These are phyloP conservation scores for Boletus fagicola DNA, from an alignment of 768 basidiomycete genomes.

Conservation along the genomic window DNA sequence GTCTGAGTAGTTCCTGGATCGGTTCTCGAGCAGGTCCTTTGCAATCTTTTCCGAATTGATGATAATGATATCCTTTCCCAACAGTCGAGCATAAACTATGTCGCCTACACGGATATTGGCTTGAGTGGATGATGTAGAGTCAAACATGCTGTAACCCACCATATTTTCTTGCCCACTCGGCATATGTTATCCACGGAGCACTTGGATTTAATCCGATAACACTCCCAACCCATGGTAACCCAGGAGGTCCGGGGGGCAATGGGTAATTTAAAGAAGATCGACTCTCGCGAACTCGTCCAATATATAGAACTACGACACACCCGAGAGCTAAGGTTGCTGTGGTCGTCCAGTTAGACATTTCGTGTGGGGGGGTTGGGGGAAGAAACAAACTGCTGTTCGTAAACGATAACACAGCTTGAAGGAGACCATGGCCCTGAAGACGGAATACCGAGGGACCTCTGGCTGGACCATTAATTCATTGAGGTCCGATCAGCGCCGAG, in stretches of 20 bases:
- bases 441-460: too few relatives aligned
- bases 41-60: slow-evolving; percentile 11
- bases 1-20: slow-evolving; percentile 12
- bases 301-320: neutral
- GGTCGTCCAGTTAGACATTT: slow-evolving; percentile 5
- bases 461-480: too few relatives aligned
- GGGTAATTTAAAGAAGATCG: neutral
- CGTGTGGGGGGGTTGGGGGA: too few relatives aligned
- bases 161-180: slow-evolving; percentile 9
- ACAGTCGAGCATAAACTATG: neutral
- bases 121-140: neutral
- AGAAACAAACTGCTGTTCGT: too few relatives aligned
- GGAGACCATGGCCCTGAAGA: too few relatives aligned
- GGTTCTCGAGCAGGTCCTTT: slow-evolving; percentile 6
- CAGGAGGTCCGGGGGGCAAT: slow-evolving; percentile 12
- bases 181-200: slow-evolving; percentile 10
- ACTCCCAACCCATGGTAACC: slow-evolving; percentile 10
- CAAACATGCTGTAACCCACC: neutral
- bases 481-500: too few relatives aligned
- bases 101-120: neutral
- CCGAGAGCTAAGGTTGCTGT: neutral
- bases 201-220: slow-evolving; percentile 1
- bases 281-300: neutral
- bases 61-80: slow-evolving; percentile 12
- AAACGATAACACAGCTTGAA: too few relatives aligned